A percentile compares a stretch with the other conserved stretches of the same genome.
Evolutionary conservation across 768 basidiomycete species (phyloP).

Genomic region (Lactifluus echinatus): DNA sequence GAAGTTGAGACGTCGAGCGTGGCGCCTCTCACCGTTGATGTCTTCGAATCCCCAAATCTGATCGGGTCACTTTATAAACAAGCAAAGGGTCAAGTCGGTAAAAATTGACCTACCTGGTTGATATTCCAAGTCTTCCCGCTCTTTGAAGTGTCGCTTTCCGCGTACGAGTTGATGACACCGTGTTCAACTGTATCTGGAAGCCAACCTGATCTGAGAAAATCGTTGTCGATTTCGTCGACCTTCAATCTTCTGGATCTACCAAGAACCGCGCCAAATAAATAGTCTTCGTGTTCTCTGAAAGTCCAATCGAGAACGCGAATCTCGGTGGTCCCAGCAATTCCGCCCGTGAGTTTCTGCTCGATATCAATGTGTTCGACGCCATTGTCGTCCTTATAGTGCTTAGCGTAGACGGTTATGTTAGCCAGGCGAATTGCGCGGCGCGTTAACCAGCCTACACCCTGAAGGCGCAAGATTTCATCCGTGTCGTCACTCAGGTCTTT

Average conservation of each 20-base stretch:
- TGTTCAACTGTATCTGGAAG: slow-evolving; percentile 32
- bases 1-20: slow-evolving; percentile 20
- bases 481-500: slow-evolving; percentile 53
- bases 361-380: slow-evolving; percentile 59
- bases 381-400: slow-evolving; percentile 50
- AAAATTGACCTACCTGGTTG: slow-evolving; percentile 40
- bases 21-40: slow-evolving; percentile 14
- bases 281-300: slow-evolving; percentile 44
- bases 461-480: slow-evolving; percentile 57
- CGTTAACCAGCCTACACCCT: slow-evolving; percentile 67
- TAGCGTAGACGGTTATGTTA: slow-evolving; percentile 51
- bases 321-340: slow-evolving; percentile 50
- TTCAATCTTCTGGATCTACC: slow-evolving; percentile 30
- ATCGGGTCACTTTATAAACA: not conserved
- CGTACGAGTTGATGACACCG: slow-evolving; percentile 30
- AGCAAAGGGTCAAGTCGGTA: not conserved
- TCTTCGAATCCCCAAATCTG: slow-evolving; percentile 22
- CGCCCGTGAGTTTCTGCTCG: slow-evolving; percentile 55
- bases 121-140: slow-evolving; percentile 53
- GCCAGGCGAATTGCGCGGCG: slow-evolving; percentile 50
- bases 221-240: slow-evolving; percentile 27
- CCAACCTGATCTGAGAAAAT: slow-evolving; percentile 37
- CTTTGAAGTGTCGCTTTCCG: slow-evolving; percentile 55
- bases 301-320: slow-evolving; percentile 48
- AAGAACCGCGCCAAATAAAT: slow-evolving; percentile 51